Base-by-base conservation (phyloP, 2,329 filamentous ascomycete species). In the Botrytis deweyae region DNA sequence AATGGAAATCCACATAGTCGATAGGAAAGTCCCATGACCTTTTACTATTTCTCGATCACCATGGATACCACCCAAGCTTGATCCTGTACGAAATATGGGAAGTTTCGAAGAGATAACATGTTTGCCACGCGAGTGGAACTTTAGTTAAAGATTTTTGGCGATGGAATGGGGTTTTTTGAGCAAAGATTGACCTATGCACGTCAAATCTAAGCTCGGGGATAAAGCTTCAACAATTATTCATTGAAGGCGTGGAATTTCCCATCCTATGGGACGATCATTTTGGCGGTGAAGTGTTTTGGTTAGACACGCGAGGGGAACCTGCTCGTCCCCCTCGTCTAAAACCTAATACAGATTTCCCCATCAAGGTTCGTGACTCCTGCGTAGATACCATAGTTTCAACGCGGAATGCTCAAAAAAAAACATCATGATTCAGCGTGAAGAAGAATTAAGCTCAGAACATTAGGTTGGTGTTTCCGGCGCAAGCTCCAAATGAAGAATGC, bases 121-220 rank as follows among this genome's bases (percentile, higher is more conserved):
- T 58, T 68, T 68, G 49, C 66, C 66, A 68, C 66, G 66, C 66
- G 25, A n/a, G 49, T 55, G 65, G 65, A 42, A 49, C 65, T 68
- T 25, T 38, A 42, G n/a, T 58, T 33, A 22, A 38, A 33, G 36
- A 44, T 25, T 40, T 68, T 68, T 42, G 38, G 66, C 66, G 66
- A 68, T 58, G 36, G 25, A 33, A 68, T 58, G 36, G 66, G 66
- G 38, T 10, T 29, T 66, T 65, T 68, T 68, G 66, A 38, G 25
- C 49, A 58, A 58, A 68, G 49, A 68, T 68, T 68, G 49, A 58
- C 66, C 40, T 68, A 68, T 68, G 66, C 66, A 58, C 66, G 66
- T 68, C 66, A 68, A 68, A 68, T 68, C 66, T 58, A 29, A 68
- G 66, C 36, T 58, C 49, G 38, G 49, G 66, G 49, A 58, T 25